Evolutionary conservation across 2,329 filamentous ascomycete genomes (phyloP).

Genomic region (Lecanicillium sp.): DNA sequence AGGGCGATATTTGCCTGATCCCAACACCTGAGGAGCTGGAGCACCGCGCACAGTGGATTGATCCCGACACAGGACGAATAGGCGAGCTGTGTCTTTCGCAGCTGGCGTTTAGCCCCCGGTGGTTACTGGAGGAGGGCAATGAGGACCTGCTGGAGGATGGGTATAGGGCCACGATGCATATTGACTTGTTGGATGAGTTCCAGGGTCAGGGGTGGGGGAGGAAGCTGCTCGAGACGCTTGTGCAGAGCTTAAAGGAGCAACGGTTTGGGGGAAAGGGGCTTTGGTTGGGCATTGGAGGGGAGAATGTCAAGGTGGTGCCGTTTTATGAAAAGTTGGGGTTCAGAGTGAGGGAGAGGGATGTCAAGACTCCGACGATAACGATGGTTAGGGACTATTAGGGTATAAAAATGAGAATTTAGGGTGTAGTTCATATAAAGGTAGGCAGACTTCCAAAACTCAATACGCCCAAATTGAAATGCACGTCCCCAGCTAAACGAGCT

Average conservation of each 20-base stretch:
- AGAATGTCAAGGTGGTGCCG: slow-evolving; percentile 37
- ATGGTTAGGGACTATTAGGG: slow-evolving; percentile 29
- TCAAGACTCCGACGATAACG: slow-evolving; percentile 26
- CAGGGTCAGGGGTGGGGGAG: slow-evolving; percentile 37
- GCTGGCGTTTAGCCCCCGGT: slow-evolving; percentile 30
- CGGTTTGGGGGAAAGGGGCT: slow-evolving; percentile 22
- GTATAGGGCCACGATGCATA: slow-evolving; percentile 39
- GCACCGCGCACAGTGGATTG: slow-evolving; percentile 21
- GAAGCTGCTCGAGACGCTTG: slow-evolving; percentile 30
- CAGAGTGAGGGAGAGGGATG: slow-evolving; percentile 25
- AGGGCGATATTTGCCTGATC: slow-evolving; percentile 4
- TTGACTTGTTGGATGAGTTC: slow-evolving; percentile 34
- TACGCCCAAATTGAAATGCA: no score
- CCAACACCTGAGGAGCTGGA: slow-evolving; percentile 16
- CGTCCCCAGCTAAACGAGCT: no score
- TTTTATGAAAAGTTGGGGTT: slow-evolving; percentile 42
- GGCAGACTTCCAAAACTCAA: no score
- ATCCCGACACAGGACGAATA: slow-evolving; percentile 15
- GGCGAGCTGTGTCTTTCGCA: slow-evolving; percentile 27
- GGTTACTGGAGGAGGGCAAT: slow-evolving; percentile 29
- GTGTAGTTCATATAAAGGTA: no score
- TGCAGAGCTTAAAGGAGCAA: slow-evolving; percentile 25
- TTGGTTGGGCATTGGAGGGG: slow-evolving; percentile 34
- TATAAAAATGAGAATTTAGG: no score
- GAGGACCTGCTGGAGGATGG: slow-evolving; percentile 21